These are phyloP conservation scores for Trichoderma cornu-damae DNA, from an alignment of 2,329 filamentous ascomycete species.

Conservation along the genomic window DNA sequence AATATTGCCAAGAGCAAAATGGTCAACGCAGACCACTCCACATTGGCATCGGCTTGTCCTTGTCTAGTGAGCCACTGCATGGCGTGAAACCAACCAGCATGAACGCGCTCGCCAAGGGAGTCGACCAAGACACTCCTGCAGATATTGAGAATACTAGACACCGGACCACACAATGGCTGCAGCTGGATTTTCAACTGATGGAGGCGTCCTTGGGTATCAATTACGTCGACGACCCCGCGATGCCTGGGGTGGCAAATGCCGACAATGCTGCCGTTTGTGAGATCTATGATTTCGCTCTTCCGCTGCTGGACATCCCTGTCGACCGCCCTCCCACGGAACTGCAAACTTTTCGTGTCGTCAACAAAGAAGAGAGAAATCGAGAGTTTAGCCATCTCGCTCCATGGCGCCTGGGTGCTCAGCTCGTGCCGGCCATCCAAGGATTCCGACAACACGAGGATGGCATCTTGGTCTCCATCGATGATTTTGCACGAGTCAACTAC, in stretches of 20 bases:
- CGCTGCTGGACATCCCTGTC: slow-evolving; percentile 48
- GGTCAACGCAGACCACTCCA: slow-evolving; percentile 66
- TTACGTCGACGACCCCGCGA: slow-evolving; percentile 59
- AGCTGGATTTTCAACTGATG: slow-evolving; percentile 66
- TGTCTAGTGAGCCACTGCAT: slow-evolving; percentile 61
- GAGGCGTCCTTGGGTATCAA: slow-evolving; percentile 55
- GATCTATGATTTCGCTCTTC: slow-evolving; percentile 42
- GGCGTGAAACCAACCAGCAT: slow-evolving; percentile 68
- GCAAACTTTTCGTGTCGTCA: slow-evolving; percentile 56
- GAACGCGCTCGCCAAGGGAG: slow-evolving; percentile 53
- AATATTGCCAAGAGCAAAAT: slow-evolving; percentile 61
- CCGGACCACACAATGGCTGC: slow-evolving; percentile 58
- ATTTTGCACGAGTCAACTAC: slow-evolving; percentile 70
- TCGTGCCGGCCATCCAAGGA: slow-evolving; percentile 59
- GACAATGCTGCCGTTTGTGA: slow-evolving; percentile 44
- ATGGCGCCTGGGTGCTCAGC: slow-evolving; percentile 69
- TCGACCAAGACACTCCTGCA: slow-evolving; percentile 61
- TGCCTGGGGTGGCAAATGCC: slow-evolving; percentile 55
- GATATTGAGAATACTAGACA: slow-evolving; percentile 54
- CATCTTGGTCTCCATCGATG: slow-evolving; percentile 59
- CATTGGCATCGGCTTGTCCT: slow-evolving; percentile 43
- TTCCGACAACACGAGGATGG: slow-evolving; percentile 65
- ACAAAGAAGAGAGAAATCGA: slow-evolving; percentile 55
- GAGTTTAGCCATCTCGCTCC: slow-evolving; percentile 66
- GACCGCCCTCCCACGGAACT: slow-evolving; percentile 48